Base-by-base conservation (phyloP, 768 basidiomycete genomes). In the Obba rivulosa region DNA sequence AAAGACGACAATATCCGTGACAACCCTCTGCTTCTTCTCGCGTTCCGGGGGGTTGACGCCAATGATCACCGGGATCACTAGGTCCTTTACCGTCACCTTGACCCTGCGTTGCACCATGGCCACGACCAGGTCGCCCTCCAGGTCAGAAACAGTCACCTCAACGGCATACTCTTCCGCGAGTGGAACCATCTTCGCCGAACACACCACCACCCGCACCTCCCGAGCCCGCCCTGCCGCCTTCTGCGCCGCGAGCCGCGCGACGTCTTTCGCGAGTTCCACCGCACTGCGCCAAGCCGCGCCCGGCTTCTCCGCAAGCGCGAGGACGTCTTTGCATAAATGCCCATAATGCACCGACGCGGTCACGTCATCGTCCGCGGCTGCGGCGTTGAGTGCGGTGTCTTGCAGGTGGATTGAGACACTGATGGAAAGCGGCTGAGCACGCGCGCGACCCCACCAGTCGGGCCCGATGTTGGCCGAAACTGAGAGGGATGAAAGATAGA, bases 31-130 rank as follows among this genome's bases (percentile, higher is more conserved):
- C 57, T 81, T 81, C 37, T 77, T 73, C 25, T 74, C 59, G 28
- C 86, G 70, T 56, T 90, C 87, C 7, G 80, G 81, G 0, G 81
- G 75, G 52, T 87, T 84, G 28, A 89, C 75, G 0, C 87, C 88
- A 41, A 91, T 80, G 45, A 89, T 65, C 8, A 81, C 74, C 0
- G 73, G 70, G 10, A 83, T 59, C 2, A 65, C 53, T 10, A 89
- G 57, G 41, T 77, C 68, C 24, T 64, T 65, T 31, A 88, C 65
- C 8, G 58, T 57, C n/a, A 73, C 68, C 41, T 64, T 66, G 35
- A 64, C 55, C 53, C 43, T 22, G 38, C 36, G 24, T 24, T 17
- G 21, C 21, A 16, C 11, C 18, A 39, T 20, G 3, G n/a, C 31
- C 31, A 16, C 23, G 37, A n/a, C 4, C 8, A 40, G 25, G 22